Percentiles rank a stretch among this genome's conserved stretches.
phyloP scores from a whole-genome alignment of 768 basidiomycete genomes.

The Suillus luteus region DNA sequence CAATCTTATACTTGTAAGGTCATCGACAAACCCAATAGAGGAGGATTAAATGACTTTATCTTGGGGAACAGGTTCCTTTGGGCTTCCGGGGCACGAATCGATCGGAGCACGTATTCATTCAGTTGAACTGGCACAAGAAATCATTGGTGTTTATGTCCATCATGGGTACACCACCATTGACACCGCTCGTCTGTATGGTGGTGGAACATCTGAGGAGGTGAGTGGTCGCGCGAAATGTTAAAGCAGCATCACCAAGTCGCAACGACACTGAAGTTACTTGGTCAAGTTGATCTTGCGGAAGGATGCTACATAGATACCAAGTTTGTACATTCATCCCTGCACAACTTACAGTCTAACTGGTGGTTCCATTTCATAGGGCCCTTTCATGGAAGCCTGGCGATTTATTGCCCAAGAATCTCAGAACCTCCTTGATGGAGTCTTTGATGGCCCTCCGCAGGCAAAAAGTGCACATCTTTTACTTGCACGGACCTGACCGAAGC shows the following conservation, averaged over 20 bases:
- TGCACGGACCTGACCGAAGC: conserved; percentile 48
- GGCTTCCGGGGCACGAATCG: conserved; percentile 20
- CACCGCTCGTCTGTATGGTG: conserved; percentile 24
- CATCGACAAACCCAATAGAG: not conserved
- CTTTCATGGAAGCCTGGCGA: conserved; percentile 12
- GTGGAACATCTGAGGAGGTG: conserved; percentile 28
- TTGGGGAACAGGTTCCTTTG: conserved; percentile 26
- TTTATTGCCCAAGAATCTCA: conserved; percentile 14
- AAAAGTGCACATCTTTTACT: conserved; percentile 33
- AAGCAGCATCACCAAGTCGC: not conserved
- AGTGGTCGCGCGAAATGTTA: not conserved
- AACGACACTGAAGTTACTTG: conserved; percentile 18
- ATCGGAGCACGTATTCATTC: conserved; percentile 25
- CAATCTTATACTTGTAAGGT: conserved; percentile 18
- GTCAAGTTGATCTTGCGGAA: conserved; percentile 18
- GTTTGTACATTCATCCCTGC: conserved; percentile 8
- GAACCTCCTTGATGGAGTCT: conserved; percentile 19
- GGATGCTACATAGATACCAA: conserved; percentile 21
- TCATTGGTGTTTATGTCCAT: conserved; percentile 17
- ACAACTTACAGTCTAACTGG: not conserved
- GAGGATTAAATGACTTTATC: not conserved
- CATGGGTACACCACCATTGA: conserved; percentile 25
- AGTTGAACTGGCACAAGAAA: conserved; percentile 17
- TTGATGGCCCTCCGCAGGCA: conserved; percentile 15
- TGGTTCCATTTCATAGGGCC: conserved; percentile 10